These are phyloP conservation scores for Starmerella geochares DNA, from an alignment of 805 yeast genomes.

Conservation along the genomic window DNA sequence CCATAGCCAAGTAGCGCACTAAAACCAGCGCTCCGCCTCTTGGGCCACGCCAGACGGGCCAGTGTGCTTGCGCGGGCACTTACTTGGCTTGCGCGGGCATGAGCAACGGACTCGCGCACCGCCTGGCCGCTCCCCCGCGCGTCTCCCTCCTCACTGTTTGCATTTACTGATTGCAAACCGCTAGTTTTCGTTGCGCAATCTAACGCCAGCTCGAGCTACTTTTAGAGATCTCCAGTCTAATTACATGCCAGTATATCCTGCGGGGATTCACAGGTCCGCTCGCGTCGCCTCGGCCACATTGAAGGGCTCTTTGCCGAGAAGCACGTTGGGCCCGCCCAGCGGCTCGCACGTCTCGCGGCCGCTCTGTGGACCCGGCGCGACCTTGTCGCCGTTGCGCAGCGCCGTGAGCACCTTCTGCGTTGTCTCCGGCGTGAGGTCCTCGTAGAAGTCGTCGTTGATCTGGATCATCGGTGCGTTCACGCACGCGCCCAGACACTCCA, in stretches of 20 bases:
- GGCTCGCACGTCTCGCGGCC: constrained; percentile 69
- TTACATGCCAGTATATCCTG: background rate
- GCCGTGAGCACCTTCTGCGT: constrained; percentile 52
- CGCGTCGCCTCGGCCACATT: constrained; percentile 64
- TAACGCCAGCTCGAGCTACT: too few species aligned
- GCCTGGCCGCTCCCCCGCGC: too few species aligned
- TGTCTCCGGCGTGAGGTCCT: constrained; percentile 64
- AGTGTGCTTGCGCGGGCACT: too few species aligned
- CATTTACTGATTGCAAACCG: too few species aligned
- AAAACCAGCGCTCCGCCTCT: too few species aligned
- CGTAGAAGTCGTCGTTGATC: constrained; percentile 70
- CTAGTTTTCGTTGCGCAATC: too few species aligned
- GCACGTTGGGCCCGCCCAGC: constrained; percentile 53
- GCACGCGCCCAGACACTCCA: constrained; percentile 87
- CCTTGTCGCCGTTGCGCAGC: constrained; percentile 52
- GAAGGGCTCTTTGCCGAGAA: constrained; percentile 51
- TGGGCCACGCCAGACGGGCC: too few species aligned
- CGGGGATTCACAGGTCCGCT: constrained; percentile 35
- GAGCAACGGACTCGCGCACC: too few species aligned
- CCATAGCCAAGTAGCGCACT: too few species aligned
- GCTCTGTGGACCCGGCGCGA: constrained; percentile 60
- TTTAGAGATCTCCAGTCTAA: background rate
- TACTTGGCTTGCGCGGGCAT: too few species aligned
- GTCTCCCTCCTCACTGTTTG: too few species aligned
- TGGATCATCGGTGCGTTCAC: constrained; percentile 86